Base-by-base conservation (phyloP, 75 land plant genomes). In the Picea glauca region DNA sequence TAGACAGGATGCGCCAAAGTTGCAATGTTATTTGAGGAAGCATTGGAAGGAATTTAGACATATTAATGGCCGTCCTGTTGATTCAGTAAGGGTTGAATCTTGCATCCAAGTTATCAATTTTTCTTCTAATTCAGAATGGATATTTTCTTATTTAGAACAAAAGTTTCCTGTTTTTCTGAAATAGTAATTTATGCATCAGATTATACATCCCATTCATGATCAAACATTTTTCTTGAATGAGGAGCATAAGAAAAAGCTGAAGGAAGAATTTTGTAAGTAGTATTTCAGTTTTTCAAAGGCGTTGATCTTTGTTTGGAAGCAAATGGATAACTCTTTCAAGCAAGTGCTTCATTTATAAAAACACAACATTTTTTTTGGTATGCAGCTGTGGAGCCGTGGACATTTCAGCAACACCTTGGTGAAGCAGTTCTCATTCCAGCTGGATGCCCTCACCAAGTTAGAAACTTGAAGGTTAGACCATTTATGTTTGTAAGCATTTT, bases 371-470 rank as follows among this genome's bases (percentile, higher is more conserved):
- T 46, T 35, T 13, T 33, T 58, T 31, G 15, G 57, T 77, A 32
- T 89, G 78, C 30, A 93, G 95, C 83, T 60, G 57, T 93, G 60
- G 95, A 93, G 57, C 83, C 95, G 0, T 93, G 95, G 95, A 85
- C 93, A 12, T 93, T 93, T 80, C 91, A 83, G 35, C 95, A 93
- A 79, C 75, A 78, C 63, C 79, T 86, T 76, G 93, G 93, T 14
- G 94, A 92, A 67, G 94, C 94, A 57, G 94, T 92, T 14, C 86
- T 92, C 54, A 90, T 92, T 63, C 94, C 94, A 33, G 92, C 94
- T 38, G 94, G 94, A 72, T 92, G 94, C 76, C 94, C 94, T 26
- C 93, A 91, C 65, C 95, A 93, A 93, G 95, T 93, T 66, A 78
- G 93, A 76, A 92, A 90, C 70, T 83, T 87, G 33, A 87, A 91